Percentiles rank a stretch among this genome's conserved stretches.
Evolutionary conservation across 164 flowering plant genomes (phyloP).

Genomic region (Echeveria elegans): DNA sequence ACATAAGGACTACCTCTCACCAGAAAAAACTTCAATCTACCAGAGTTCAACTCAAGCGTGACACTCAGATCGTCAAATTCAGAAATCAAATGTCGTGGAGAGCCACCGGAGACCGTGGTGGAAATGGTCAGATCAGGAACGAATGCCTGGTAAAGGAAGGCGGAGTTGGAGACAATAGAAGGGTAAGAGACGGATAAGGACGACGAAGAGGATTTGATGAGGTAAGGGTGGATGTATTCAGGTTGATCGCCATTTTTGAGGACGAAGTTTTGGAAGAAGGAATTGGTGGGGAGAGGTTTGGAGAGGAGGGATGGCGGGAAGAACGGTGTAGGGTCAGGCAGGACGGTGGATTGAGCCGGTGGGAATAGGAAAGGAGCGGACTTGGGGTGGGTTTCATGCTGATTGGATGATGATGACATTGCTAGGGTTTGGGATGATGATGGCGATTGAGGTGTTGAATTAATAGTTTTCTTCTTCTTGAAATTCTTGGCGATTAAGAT

Average conservation of each 20-base stretch:
- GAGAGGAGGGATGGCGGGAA: conserved; percentile 68
- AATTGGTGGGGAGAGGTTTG: conserved; percentile 81
- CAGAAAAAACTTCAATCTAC: conserved; percentile 32
- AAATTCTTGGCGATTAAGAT: conserved; percentile 26
- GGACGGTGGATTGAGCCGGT: conserved; percentile 44
- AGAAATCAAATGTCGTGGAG: conserved; percentile 39
- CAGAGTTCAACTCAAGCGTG: conserved; percentile 54
- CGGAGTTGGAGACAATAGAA: conserved; percentile 32
- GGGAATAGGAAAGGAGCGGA: conserved; percentile 53
- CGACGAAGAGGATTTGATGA: conserved; percentile 56
- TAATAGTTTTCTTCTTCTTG: conserved; percentile 12
- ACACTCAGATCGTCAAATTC: conserved; percentile 66
- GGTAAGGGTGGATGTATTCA: conserved; percentile 88
- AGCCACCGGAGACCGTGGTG: conserved; percentile 2
- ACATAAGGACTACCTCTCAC: no score
- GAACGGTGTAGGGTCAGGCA: conserved; percentile 78
- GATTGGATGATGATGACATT: conserved; percentile 12
- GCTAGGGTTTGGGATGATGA: conserved; percentile 11
- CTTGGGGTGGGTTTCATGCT: conserved; percentile 5
- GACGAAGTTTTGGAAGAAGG: conserved; percentile 87
- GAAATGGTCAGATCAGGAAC: conserved; percentile 59
- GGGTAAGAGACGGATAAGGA: conserved; percentile 74
- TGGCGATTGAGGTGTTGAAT: conserved; percentile 7
- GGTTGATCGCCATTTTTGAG: conserved; percentile 85
- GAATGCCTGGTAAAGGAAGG: conserved; percentile 58